phyloP scores from a whole-genome alignment of 1,284 basidiomycete genomes.

The Puccinia coronata region DNA sequence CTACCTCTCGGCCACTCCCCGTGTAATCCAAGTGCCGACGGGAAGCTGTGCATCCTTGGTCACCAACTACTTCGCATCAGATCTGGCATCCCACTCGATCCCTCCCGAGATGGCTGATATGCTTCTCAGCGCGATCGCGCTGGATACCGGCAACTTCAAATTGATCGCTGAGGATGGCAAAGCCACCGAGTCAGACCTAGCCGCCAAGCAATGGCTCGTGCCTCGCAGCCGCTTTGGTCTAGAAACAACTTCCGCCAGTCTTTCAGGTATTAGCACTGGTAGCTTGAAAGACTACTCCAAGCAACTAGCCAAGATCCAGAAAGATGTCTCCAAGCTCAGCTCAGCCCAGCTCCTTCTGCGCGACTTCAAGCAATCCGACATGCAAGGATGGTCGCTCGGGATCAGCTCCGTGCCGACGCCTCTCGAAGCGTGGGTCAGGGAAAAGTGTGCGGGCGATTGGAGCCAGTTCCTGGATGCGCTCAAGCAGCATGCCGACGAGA shows the following conservation, averaged over 20 bases:
- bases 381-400: constrained; percentile 66
- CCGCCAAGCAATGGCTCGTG: constrained; percentile 66
- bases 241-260: constrained; percentile 44
- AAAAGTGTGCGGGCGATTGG: constrained; percentile 58
- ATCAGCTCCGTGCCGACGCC: constrained; percentile 76
- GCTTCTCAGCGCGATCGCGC: constrained; percentile 74
- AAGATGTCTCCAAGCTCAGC: constrained; percentile 69
- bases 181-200: constrained; percentile 68
- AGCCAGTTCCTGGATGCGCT: constrained; percentile 63
- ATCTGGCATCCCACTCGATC: constrained; percentile 58
- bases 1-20: constrained; percentile 65
- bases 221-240: constrained; percentile 54
- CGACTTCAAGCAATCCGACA: constrained; percentile 86
- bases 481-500: constrained; percentile 69
- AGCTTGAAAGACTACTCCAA: constrained; percentile 61
- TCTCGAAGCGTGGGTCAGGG: constrained; percentile 65
- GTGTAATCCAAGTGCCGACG: constrained; percentile 65
- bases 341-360: constrained; percentile 77
- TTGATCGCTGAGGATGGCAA: constrained; percentile 66
- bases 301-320: constrained; percentile 68
- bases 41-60: constrained; percentile 82
- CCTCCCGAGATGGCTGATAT: constrained; percentile 68
- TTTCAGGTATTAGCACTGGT: constrained; percentile 36
- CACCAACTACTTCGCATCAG: constrained; percentile 63
- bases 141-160: constrained; percentile 79